phyloP scores from a whole-genome alignment of 1,139 yeast species.

The Debaryomyces sp. region DNA sequence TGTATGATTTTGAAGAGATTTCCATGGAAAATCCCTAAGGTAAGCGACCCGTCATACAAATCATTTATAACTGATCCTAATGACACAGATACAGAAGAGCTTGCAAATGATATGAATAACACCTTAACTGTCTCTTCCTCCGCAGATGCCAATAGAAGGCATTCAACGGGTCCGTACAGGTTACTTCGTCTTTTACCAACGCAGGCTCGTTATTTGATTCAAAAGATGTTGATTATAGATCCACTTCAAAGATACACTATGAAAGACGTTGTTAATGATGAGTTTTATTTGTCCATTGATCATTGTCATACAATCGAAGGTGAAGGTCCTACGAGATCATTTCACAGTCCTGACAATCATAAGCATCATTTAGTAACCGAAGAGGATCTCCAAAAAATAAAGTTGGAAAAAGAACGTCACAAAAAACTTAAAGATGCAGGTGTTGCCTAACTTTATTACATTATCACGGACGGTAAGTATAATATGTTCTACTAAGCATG shows the following conservation, averaged over 20 bases:
- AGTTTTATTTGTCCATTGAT: constrained; percentile 31
- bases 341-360: constrained; percentile 36
- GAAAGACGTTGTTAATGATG: constrained; percentile 32
- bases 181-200: constrained; percentile 41
- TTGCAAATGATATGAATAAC: constrained; percentile 9
- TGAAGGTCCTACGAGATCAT: constrained; percentile 10
- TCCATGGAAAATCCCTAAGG: constrained; percentile 79
- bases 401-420: constrained; percentile 39
- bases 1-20: constrained; percentile 73
- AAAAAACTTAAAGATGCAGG: constrained; percentile 24
- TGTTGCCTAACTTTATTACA: constrained; percentile 10
- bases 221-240: constrained; percentile 35
- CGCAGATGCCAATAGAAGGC: background rate
- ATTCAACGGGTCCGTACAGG: constrained; percentile 32
- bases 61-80: constrained; percentile 33
- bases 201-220: constrained; percentile 35
- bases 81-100: constrained; percentile 10
- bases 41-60: constrained; percentile 56
- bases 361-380: constrained; percentile 61
- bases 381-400: constrained; percentile 49
- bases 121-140: background rate
- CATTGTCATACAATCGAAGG: constrained; percentile 25
- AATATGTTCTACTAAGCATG: background rate
- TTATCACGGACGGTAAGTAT: background rate
- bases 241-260: constrained; percentile 32